Evolutionary conservation across 2,329 filamentous ascomycete genomes (phyloP).

Genomic region (Cladophialophora bantiana): DNA sequence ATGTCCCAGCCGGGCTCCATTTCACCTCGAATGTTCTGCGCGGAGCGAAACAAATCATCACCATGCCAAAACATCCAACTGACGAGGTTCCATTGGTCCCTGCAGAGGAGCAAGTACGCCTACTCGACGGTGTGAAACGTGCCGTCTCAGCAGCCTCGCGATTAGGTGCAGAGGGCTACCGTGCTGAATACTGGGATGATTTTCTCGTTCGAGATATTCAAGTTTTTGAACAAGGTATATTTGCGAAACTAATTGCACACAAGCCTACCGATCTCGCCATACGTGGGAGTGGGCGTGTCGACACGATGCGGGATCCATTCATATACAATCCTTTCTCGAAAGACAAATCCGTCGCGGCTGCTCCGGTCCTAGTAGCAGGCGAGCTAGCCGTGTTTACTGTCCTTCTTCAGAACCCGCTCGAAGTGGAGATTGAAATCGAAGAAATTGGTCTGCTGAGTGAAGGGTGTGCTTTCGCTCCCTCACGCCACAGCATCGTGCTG

Average conservation of each 20-base stretch:
- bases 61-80: conserved; percentile 65
- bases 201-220: conserved; percentile 83
- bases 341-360: conserved; percentile 63
- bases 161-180: conserved; percentile 72
- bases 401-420: conserved; percentile 91
- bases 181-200: conserved; percentile 95
- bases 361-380: conserved; percentile 76
- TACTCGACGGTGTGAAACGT: conserved; percentile 85
- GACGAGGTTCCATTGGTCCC: conserved; percentile 35
- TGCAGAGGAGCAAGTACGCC: conserved; percentile 81
- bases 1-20: conserved; percentile 86
- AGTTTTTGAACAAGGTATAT: conserved; percentile 67
- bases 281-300: conserved; percentile 43
- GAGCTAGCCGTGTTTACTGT: conserved; percentile 80
- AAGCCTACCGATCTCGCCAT: conserved; percentile 58
- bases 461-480: conserved; percentile 74
- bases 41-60: conserved; percentile 75
- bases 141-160: conserved; percentile 79
- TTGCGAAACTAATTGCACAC: conserved; percentile 71
- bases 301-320: conserved; percentile 73
- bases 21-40: conserved; percentile 86
- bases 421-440: conserved; percentile 90
- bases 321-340: conserved; percentile 94
- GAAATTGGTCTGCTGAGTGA: conserved; percentile 76
- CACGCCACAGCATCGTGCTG: conserved; percentile 70